A percentile compares a stretch with the other conserved stretches of the same genome.
These are phyloP conservation scores for Colletotrichum sp. DNA, from an alignment of 2,329 filamentous ascomycete species.

Conservation along the genomic window DNA sequence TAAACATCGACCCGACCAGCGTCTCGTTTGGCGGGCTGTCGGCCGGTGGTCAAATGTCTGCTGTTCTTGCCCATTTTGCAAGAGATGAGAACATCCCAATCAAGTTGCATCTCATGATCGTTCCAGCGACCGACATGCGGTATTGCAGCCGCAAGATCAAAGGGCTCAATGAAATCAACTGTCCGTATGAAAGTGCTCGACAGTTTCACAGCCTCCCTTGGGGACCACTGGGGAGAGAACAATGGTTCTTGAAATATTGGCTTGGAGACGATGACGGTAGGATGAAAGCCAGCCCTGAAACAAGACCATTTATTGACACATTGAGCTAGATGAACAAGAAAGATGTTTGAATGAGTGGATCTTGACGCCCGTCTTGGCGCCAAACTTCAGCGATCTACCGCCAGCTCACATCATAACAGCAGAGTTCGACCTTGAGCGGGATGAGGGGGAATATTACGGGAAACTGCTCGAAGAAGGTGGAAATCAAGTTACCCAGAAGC, in stretches of 20 bases:
- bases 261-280: conserved; percentile 29
- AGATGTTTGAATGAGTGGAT: background rate
- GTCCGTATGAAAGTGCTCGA: conserved; percentile 30
- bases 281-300: background rate
- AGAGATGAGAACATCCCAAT: conserved; percentile 32
- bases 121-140: conserved; percentile 36
- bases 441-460: conserved; percentile 34
- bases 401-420: conserved; percentile 37
- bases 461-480: conserved; percentile 25
- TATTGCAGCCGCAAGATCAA: conserved; percentile 27
- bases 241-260: conserved; percentile 36
- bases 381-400: conserved; percentile 28
- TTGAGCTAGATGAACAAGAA: background rate
- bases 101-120: conserved; percentile 33
- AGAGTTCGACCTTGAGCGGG: conserved; percentile 38
- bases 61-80: conserved; percentile 37
- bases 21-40: conserved; percentile 29
- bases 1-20: conserved; percentile 23
- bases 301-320: background rate
- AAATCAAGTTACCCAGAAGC: conserved; percentile 28
- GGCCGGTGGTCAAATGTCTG: conserved; percentile 30
- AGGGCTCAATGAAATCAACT: conserved; percentile 20
- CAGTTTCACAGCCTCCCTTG: conserved; percentile 28
- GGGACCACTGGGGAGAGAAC: conserved; percentile 31
- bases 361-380: conserved; percentile 25